A percentile compares a stretch with the other conserved stretches of the same genome.
These are phyloP conservation scores for Diaporthe vexans DNA, from an alignment of 2,329 filamentous ascomycete species.

Conservation along the genomic window DNA sequence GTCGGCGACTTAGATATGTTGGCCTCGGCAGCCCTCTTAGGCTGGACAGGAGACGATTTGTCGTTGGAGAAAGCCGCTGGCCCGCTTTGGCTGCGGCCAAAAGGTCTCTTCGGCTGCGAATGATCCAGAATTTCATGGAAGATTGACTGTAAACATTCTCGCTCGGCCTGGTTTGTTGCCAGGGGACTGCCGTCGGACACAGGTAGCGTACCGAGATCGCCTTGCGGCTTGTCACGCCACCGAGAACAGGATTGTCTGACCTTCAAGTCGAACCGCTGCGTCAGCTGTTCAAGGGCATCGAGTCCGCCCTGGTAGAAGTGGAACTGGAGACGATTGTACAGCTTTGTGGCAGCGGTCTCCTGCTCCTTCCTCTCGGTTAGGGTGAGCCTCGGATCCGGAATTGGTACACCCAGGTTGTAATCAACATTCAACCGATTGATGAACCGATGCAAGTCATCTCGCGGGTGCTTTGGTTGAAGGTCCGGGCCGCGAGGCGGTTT, in stretches of 20 bases:
- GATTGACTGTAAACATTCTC: slow-evolving; percentile 45
- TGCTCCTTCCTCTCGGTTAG: slow-evolving; percentile 43
- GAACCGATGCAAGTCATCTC: slow-evolving; percentile 37
- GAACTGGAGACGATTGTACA: slow-evolving; percentile 43
- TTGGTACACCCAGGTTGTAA: slow-evolving; percentile 47
- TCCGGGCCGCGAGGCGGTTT: background rate
- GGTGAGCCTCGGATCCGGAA: slow-evolving; percentile 44
- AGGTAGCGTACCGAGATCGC: slow-evolving; percentile 43
- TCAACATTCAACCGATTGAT: slow-evolving; percentile 46
- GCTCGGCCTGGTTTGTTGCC: slow-evolving; percentile 42
- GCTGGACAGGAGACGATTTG: background rate
- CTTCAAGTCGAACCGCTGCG: slow-evolving; percentile 44
- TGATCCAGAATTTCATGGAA: slow-evolving; percentile 45
- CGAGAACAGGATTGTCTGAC: slow-evolving; percentile 43
- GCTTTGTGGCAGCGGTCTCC: slow-evolving; percentile 32
- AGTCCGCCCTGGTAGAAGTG: slow-evolving; percentile 44
- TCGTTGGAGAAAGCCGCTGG: slow-evolving; percentile 31
- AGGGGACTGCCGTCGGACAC: slow-evolving; percentile 36
- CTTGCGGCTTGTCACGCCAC: slow-evolving; percentile 46
- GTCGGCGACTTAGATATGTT: background rate
- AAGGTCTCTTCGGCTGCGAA: slow-evolving; percentile 16
- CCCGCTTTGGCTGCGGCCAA: slow-evolving; percentile 38
- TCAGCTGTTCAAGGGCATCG: slow-evolving; percentile 38
- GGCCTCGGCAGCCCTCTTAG: slow-evolving; percentile 22
- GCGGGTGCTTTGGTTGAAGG: slow-evolving; percentile 1